Evolutionary conservation across 306 rosid genomes (phyloP), one percentile per base, ranked within the genome.

Genomic region (Pachyrhizus erosus): DNA sequence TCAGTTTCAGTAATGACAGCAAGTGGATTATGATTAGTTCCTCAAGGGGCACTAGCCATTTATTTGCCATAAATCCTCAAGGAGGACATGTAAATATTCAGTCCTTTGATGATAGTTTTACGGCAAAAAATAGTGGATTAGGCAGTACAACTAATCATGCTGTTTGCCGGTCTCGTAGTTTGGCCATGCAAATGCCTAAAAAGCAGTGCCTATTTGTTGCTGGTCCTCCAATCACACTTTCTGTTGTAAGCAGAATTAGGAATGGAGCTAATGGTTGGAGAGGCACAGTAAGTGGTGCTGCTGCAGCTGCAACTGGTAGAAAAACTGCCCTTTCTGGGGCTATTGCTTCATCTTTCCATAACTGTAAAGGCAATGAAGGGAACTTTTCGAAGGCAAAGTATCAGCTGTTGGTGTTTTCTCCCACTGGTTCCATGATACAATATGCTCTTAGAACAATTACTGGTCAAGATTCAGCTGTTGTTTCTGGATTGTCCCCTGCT

Each of bases 21-120:
- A 93, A 88, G 88, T 96, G 99, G 99, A 92, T 96, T 84, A 89
- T 96, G 97, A 91, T 96, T 79, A 93, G 98, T 85, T 96, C 99
- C 73, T 96, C 97, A 48, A 89, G 98, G 88, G 99, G 99, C 62
- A 96, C 99, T 24, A 88, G 90, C 88, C 99, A 96, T 87, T 81
- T 96, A 52, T 96, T 93, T 90, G 92, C 99, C 34, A 90, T 96
- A 84, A 96, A 92, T 89, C 97, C 98, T 84, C 81, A 81, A 75
- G 98, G 98, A 69, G 99, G 97, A 86, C 69, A 89, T 13, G 89
- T 86, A 57, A 86, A 92, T 85, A 77, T 90, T 65, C 93, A 87
- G 76, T 80, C 90, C 71, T 58, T 80, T 24, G 95, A 91, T 79
- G 80, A 87, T 84, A 77, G 76, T 83, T 54, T 85, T 77, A 46